Conservation (phyloP, 2,329 filamentous ascomycete species). For the Cladosporium cucumerinum region DNA sequence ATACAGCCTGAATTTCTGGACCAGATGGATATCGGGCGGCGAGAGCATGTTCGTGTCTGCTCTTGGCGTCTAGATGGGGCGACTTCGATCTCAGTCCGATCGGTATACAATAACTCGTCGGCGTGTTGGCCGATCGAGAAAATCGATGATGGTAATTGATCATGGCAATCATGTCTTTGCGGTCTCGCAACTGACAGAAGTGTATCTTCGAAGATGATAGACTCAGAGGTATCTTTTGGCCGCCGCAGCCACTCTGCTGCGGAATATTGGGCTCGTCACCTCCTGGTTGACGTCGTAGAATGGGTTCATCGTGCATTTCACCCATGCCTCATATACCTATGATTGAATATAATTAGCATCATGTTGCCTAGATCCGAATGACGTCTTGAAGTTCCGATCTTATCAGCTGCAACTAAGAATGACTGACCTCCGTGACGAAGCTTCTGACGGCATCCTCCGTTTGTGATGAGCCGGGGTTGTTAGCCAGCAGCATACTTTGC, state of each 20-base stretch:
- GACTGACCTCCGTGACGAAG: slow-evolving; percentile 72
- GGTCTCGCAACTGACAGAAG: neutral
- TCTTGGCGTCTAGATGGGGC: neutral
- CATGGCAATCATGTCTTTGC: neutral
- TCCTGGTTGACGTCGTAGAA: slow-evolving; percentile 87
- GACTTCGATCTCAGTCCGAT: neutral
- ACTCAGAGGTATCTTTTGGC: slow-evolving; percentile 64
- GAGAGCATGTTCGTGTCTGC: neutral
- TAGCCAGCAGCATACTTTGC: slow-evolving; percentile 36
- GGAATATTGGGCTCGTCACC: slow-evolving; percentile 82
- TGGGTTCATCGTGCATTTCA: slow-evolving; percentile 95
- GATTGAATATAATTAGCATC: neutral
- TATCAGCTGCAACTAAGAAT: neutral
- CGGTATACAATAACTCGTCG: neutral
- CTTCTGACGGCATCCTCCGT: slow-evolving; percentile 94
- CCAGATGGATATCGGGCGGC: neutral
- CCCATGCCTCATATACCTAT: slow-evolving; percentile 85
- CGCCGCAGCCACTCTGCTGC: slow-evolving; percentile 74
- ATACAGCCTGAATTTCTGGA: neutral
- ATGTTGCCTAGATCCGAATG: neutral
- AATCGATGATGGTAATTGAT: neutral
- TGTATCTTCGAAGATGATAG: neutral
- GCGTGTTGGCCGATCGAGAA: neutral
- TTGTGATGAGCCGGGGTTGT: slow-evolving; percentile 79
- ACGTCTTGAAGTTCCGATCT: neutral